Conservation (phyloP, 495 filamentous ascomycete genomes). For the Amphirosellinia nigrospora region DNA sequence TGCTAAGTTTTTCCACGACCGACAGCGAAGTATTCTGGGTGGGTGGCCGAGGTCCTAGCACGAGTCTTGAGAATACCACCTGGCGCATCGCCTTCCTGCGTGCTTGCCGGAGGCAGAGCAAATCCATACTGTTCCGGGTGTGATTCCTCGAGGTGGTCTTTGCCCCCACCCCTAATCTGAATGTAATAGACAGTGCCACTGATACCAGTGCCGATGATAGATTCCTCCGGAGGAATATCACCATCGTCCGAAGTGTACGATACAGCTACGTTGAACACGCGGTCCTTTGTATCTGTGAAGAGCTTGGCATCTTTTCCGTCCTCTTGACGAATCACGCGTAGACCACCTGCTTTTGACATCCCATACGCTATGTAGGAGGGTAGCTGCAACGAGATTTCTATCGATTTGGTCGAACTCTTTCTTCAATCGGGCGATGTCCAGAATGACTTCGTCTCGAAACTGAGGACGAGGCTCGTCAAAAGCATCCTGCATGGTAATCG, state of each 20-base stretch:
- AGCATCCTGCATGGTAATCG: conserved; percentile 64
- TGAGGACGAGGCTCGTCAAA: conserved; percentile 52
- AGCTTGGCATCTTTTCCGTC: conserved; percentile 88
- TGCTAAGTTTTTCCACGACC: conserved; percentile 93
- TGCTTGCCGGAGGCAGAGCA: conserved; percentile 77
- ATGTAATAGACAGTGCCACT: conserved; percentile 95
- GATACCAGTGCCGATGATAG: conserved; percentile 88
- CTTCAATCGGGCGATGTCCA: conserved; percentile 90
- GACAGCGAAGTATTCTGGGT: conserved; percentile 91
- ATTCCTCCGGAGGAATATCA: conserved; percentile 63
- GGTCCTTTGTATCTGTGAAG: conserved; percentile 84
- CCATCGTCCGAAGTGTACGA: conserved; percentile 63
- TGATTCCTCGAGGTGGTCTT: conserved; percentile 75
- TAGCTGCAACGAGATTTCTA: conserved; percentile 86
- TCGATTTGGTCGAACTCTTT: conserved; percentile 98
- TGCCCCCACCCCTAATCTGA: conserved; percentile 69
- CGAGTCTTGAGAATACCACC: conserved; percentile 95
- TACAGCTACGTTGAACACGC: conserved; percentile 91
- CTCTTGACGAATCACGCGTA: conserved; percentile 91
- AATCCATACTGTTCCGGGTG: conserved; percentile 77
- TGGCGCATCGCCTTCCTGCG: conserved; percentile 77
- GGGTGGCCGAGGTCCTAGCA: conserved; percentile 83
- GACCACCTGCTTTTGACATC: conserved; percentile 86
- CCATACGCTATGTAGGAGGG: conserved; percentile 92
- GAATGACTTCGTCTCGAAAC: conserved; percentile 73